Percentiles rank a stretch among this genome's conserved stretches.
Evolutionary conservation across 2,329 filamentous ascomycete genomes (phyloP).

Genomic region (Lachnellula arida): DNA sequence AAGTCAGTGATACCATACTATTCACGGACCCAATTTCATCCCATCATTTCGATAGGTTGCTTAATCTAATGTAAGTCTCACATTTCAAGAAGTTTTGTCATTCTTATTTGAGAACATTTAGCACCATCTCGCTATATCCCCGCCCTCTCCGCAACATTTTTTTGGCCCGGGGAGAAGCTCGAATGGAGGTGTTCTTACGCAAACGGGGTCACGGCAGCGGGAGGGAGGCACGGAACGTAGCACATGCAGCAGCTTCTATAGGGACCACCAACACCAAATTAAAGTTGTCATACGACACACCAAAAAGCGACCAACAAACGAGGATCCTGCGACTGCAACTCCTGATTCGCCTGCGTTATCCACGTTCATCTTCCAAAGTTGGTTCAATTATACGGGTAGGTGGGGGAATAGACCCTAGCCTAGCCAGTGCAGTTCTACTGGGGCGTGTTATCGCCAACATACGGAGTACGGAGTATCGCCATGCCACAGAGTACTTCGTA

Average conservation of each 20-base stretch:
- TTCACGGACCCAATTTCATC: too few relatives aligned
- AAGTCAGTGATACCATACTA: too few relatives aligned
- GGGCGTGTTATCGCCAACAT: neutral
- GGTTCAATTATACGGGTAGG: neutral
- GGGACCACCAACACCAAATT: constrained; percentile 5
- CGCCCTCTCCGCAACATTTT: neutral
- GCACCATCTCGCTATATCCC: constrained; percentile 1
- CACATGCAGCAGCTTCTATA: constrained; percentile 10
- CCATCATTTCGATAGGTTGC: too few relatives aligned
- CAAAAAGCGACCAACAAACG: neutral
- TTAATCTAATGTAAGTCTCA: neutral
- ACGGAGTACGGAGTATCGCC: neutral
- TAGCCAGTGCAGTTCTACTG: neutral
- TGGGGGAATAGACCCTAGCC: neutral
- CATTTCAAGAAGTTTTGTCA: neutral
- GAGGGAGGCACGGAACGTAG: constrained; percentile 19
- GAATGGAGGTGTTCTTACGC: constrained; percentile 1
- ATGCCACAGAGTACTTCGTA: too few relatives aligned
- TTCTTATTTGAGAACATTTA: neutral
- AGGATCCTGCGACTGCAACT: neutral
- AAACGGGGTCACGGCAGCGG: constrained; percentile 15
- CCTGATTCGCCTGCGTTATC: neutral
- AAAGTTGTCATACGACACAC: constrained; percentile 12
- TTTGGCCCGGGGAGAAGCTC: neutral
- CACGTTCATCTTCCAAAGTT: neutral